Base-by-base conservation (phyloP, 331 rosid genomes). In the Rosa hybrid region DNA sequence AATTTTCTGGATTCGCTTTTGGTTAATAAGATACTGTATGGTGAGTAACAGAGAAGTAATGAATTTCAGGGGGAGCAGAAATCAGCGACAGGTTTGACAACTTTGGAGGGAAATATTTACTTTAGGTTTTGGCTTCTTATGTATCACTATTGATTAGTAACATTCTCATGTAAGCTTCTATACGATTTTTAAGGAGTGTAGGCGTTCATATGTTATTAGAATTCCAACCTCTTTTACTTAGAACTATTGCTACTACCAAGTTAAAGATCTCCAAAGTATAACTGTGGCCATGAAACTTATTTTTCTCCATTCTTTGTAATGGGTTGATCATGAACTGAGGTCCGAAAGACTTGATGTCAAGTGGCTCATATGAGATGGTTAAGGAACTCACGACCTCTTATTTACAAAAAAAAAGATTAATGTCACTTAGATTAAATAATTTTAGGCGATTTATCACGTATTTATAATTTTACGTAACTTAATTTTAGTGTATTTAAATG, bases 41-140 rank as follows among this genome's bases (percentile, higher is more conserved):
- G 45, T 65, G 21, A 30, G 45, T 65, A 65, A 65, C 71, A 34
- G 6, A 12, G 11, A 45, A 60, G 59, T 49, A 21, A 48, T 51
- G 39, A 57, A 27, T 86, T 81, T 49, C 89, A 87, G 90, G 90
- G 70, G 68, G 75, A 69, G 79, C 39, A 71, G 57, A 80, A 74
- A 74, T 68, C 80, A 65, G 74, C 68, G 75, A 68, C 84, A 7
- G 38, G 25, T 44, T 12, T 4, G 80, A 6, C 17, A 27, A 78
- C 56, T 8, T 1, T 17, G 57, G 65, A 59, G 51, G 81, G 74
- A 79, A 75, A 18, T n/a, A 49, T 60, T 39, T 48, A n/a, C 38
- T 9, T n/a, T 20, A 48, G 73, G 8, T 45, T 71, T 65, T 67
- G 50, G 64, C 74, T 13, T 46, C 34, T 18, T 38, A 3, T 77